These are phyloP conservation scores for Aspergillus latus DNA, from an alignment of 2,329 filamentous ascomycete genomes.

Conservation along the genomic window DNA sequence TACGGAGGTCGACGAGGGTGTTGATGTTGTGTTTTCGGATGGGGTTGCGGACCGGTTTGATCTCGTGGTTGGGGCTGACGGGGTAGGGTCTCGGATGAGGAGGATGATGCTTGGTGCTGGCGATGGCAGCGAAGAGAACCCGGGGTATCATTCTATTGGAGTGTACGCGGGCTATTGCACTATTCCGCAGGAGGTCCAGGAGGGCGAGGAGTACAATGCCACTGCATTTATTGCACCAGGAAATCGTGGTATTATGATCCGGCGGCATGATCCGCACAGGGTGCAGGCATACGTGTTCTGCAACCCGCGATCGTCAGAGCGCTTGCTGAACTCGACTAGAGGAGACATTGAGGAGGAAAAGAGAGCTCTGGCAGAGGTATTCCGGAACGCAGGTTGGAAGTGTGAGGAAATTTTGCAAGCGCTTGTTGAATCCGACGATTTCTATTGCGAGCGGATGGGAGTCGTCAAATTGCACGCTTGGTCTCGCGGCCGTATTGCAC, in stretches of 20 bases:
- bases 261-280: slow-evolving; percentile 40
- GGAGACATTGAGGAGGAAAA: slow-evolving; percentile 44
- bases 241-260: slow-evolving; percentile 42
- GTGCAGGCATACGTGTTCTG: slow-evolving; percentile 44
- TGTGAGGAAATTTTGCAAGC: slow-evolving; percentile 44
- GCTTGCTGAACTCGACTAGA: slow-evolving; percentile 27
- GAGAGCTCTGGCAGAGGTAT: slow-evolving; percentile 39
- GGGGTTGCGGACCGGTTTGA: slow-evolving; percentile 25
- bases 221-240: slow-evolving; percentile 40
- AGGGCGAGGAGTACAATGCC: slow-evolving; percentile 38
- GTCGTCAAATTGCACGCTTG: slow-evolving; percentile 49
- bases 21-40: slow-evolving; percentile 27
- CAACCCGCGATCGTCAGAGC: slow-evolving; percentile 21
- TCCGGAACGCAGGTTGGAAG: slow-evolving; percentile 50
- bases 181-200: slow-evolving; percentile 27
- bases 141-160: slow-evolving; percentile 18
- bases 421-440: slow-evolving; percentile 45
- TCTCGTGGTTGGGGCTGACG: slow-evolving; percentile 34
- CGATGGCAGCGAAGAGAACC: slow-evolving; percentile 12
- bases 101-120: slow-evolving; percentile 17
- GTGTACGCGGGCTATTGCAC: slow-evolving; percentile 41
- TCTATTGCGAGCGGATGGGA: slow-evolving; percentile 48
- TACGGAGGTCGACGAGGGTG: slow-evolving; percentile 19
- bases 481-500: slow-evolving; percentile 46
- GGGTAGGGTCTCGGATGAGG: slow-evolving; percentile 22